A percentile compares a stretch with the other conserved stretches of the same genome.
These are phyloP conservation scores for Plasmodium gaboni DNA, from an alignment of 169 alveolate species.

Conservation along the genomic window DNA sequence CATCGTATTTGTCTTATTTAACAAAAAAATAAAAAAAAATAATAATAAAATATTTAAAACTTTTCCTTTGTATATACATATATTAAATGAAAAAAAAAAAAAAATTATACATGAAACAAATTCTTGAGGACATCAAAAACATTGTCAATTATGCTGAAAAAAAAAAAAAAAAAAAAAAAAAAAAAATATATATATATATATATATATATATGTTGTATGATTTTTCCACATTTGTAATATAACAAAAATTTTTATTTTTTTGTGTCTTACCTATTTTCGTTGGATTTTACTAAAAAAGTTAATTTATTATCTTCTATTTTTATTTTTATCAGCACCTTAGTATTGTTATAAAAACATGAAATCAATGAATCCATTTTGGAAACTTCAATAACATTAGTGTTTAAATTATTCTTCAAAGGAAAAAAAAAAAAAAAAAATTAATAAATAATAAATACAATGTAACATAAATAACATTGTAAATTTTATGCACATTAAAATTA, in stretches of 20 bases:
- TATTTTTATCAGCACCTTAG: constrained; percentile 56
- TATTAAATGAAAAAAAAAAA: neutral
- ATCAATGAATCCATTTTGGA: constrained; percentile 48
- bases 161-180: constrained; percentile 33
- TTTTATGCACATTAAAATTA: too few species aligned
- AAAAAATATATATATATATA: neutral
- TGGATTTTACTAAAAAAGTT: constrained; percentile 68
- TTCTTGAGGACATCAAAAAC: constrained; percentile 59
- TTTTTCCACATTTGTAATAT: neutral
- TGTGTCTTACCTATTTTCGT: constrained; percentile 50
- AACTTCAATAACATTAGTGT: constrained; percentile 60
- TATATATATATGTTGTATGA: neutral
- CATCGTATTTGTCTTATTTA: constrained; percentile 25
- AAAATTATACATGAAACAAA: constrained; percentile 49
- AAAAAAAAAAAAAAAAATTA: constrained; percentile 9
- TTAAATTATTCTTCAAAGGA: constrained; percentile 31
- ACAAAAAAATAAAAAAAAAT: constrained; percentile 21
- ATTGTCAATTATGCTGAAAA: constrained; percentile 54
- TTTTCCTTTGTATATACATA: constrained; percentile 5
- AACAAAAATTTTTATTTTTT: neutral
- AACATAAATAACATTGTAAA: neutral
- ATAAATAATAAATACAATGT: neutral
- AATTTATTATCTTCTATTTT: constrained; percentile 70
- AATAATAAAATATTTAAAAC: neutral
- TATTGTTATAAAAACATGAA: constrained; percentile 53